Percentiles rank a stretch among this genome's conserved stretches.
Evolutionary conservation across 2,329 filamentous ascomycete genomes (phyloP).

Genomic region (Chaetomiaceae sp.): DNA sequence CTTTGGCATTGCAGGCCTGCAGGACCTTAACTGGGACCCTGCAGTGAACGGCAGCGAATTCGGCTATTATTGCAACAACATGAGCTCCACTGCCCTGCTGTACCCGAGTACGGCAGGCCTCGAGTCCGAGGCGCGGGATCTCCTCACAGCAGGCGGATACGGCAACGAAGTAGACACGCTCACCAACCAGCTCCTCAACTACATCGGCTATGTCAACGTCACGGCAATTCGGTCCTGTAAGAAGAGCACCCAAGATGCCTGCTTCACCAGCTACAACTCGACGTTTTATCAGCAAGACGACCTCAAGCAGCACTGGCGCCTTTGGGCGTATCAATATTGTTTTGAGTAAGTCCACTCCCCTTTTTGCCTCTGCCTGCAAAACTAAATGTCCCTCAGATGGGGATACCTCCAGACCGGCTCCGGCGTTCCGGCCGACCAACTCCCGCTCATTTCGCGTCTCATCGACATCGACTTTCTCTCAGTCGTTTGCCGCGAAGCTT

Average conservation of each 20-base stretch:
- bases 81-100: slow-evolving; percentile 40
- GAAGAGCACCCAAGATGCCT: slow-evolving; percentile 34
- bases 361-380: slow-evolving; percentile 3
- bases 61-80: slow-evolving; percentile 45
- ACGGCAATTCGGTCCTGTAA: slow-evolving; percentile 27
- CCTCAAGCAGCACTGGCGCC: slow-evolving; percentile 39
- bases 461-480: slow-evolving; percentile 61
- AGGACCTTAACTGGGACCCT: slow-evolving; percentile 53
- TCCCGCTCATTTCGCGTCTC: slow-evolving; percentile 68
- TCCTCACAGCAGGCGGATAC: slow-evolving; percentile 42
- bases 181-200: slow-evolving; percentile 47
- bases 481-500: slow-evolving; percentile 60
- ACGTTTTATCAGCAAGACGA: slow-evolving; percentile 34
- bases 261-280: slow-evolving; percentile 35
- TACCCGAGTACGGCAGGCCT: slow-evolving; percentile 39
- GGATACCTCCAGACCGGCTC: slow-evolving; percentile 73
- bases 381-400: slow-evolving; percentile 50
- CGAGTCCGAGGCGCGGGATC: slow-evolving; percentile 33
- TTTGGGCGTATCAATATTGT: slow-evolving; percentile 53
- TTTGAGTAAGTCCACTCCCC: slow-evolving; percentile 42
- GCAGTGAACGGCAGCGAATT: slow-evolving; percentile 39
- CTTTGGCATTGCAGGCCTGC: slow-evolving; percentile 41
- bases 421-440: slow-evolving; percentile 57
- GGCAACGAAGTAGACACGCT: slow-evolving; percentile 36
- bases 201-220: slow-evolving; percentile 42